Evolutionary conservation across 1,284 basidiomycete species (phyloP).

Genomic region (Ceratobasidium sp.): DNA sequence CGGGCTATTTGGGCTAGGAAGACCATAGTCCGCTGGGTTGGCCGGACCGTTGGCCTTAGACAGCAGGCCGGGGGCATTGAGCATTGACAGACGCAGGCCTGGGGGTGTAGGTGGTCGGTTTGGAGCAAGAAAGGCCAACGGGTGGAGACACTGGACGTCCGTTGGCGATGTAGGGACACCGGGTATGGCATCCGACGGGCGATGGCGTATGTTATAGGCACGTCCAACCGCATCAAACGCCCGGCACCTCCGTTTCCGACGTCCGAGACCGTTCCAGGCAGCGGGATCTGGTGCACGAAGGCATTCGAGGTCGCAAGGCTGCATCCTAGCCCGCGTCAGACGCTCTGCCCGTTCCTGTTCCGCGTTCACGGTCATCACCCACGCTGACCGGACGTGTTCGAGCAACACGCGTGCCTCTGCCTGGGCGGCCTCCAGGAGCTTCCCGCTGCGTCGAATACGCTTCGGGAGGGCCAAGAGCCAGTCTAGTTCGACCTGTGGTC

Average conservation of each 20-base stretch:
- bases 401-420: neutral
- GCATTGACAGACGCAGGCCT: neutral
- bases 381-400: neutral
- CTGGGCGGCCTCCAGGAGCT: neutral
- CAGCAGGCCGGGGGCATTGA: neutral
- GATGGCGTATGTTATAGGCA: neutral
- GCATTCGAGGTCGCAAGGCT: neutral
- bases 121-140: neutral
- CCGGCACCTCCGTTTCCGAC: neutral
- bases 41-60: neutral
- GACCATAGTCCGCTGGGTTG: neutral
- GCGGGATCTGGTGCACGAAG: neutral
- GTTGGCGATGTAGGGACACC: neutral
- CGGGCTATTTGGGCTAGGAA: neutral
- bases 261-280: no score
- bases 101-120: neutral
- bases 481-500: neutral
- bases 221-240: neutral
- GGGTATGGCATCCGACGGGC: neutral
- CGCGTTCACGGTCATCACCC: neutral
- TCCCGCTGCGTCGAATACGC: neutral
- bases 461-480: neutral
- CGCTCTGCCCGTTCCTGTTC: neutral
- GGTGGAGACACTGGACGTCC: neutral
- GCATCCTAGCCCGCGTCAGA: neutral